phyloP scores from a whole-genome alignment of 345 rosid species.

The Eucalyptus fibrosa region DNA sequence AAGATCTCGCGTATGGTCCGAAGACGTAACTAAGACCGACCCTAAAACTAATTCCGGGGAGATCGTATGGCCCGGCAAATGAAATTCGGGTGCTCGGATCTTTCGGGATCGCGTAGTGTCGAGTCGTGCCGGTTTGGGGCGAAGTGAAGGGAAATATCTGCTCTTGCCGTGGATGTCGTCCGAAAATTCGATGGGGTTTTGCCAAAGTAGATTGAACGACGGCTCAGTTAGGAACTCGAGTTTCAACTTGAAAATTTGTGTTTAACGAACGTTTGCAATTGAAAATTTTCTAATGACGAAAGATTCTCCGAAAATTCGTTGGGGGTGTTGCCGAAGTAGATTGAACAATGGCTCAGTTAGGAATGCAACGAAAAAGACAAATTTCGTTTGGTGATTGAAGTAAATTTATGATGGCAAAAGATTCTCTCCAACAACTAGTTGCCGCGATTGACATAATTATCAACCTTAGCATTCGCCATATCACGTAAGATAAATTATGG shows the following conservation, averaged over 20 bases:
- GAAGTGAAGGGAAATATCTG: background rate
- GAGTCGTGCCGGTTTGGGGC: background rate
- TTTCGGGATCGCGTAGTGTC: background rate
- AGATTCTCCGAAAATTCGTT: too few relatives aligned
- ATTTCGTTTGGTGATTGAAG: too few relatives aligned
- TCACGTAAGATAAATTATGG: rapidly evolving
- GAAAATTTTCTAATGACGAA: background rate
- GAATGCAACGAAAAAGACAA: too few relatives aligned
- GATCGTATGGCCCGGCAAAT: background rate
- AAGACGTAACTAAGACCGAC: background rate
- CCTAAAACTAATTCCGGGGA: background rate
- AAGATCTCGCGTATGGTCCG: background rate
- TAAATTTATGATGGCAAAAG: too few relatives aligned
- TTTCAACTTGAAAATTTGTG: background rate
- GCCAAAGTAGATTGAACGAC: background rate
- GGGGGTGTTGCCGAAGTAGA: too few relatives aligned
- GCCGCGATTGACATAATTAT: rapidly evolving
- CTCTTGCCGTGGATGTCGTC: background rate
- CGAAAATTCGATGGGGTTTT: rapidly evolving
- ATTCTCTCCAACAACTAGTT: too few relatives aligned
- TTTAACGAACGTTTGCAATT: too few relatives aligned
- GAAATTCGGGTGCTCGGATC: background rate
- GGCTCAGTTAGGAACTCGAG: background rate
- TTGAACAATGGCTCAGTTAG: too few relatives aligned
- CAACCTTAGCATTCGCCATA: rapidly evolving